phyloP scores from a whole-genome alignment of 176 grass and related monocot genomes.

The Tuctoria greenei region DNA sequence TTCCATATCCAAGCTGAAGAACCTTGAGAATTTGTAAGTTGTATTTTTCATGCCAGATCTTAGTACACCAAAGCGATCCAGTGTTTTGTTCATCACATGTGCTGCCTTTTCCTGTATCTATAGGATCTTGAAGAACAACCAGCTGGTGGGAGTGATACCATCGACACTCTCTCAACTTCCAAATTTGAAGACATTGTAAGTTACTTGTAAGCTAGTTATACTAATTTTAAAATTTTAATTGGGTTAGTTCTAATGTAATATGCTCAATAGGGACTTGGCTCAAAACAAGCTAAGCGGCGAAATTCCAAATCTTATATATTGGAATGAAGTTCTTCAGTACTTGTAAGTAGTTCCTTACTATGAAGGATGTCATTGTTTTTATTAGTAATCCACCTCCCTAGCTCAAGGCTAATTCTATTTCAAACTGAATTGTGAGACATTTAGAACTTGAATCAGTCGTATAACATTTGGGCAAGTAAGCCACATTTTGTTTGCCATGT shows the following conservation, averaged over 20 bases:
- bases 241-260: neutral
- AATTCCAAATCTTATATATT: conserved; percentile 91
- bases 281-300: conserved; percentile 88
- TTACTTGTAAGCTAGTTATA: neutral
- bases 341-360: conserved; percentile 51
- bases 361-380: neutral
- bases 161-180: conserved; percentile 89
- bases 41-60: neutral
- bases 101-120: neutral
- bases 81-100: neutral
- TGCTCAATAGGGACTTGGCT: conserved; percentile 73
- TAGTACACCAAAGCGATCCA: neutral
- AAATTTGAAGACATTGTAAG: conserved; percentile 95
- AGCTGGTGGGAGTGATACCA: conserved; percentile 71
- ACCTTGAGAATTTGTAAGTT: conserved; percentile 77
- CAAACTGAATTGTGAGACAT: neutral
- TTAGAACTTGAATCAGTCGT: neutral
- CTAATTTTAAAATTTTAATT: too few relatives aligned
- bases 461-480: neutral
- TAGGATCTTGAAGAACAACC: conserved; percentile 94
- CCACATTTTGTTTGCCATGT: neutral
- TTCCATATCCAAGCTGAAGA: conserved; percentile 93
- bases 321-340: conserved; percentile 98
- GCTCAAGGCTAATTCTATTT: conserved; percentile 7
- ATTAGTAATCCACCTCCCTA: neutral